Conservation (phyloP, 1,284 basidiomycete species). For the Heterobasidion occidentale region DNA sequence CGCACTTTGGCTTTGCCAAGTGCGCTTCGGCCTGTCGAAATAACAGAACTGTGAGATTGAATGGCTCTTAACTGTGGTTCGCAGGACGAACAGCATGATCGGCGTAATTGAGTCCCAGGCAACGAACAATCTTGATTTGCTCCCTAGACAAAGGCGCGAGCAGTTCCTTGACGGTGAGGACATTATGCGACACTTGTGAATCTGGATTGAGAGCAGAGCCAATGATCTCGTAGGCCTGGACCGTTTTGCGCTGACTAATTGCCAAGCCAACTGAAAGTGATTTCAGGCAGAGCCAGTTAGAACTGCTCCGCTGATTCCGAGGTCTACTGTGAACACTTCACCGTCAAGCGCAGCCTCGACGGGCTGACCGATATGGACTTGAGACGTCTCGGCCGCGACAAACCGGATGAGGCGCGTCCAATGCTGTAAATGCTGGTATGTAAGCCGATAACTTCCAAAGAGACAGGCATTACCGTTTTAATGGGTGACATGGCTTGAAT, state of each 20-base stretch:
- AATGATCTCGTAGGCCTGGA: slow-evolving; percentile 63
- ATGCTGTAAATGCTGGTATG: slow-evolving; percentile 30
- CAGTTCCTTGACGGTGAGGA: slow-evolving; percentile 63
- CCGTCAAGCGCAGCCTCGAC: slow-evolving; percentile 61
- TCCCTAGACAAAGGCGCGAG: slow-evolving; percentile 63
- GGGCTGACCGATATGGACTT: slow-evolving; percentile 74
- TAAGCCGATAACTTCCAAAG: too few species aligned
- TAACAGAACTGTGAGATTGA: neutral
- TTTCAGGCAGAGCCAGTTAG: neutral
- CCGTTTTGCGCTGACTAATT: slow-evolving; percentile 37
- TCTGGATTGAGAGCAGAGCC: slow-evolving; percentile 59
- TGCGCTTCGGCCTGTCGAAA: slow-evolving; percentile 54
- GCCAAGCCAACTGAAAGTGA: slow-evolving; percentile 56
- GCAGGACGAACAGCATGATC: slow-evolving; percentile 58
- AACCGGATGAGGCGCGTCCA: slow-evolving; percentile 84
- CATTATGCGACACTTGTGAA: slow-evolving; percentile 50
- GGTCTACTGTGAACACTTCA: slow-evolving; percentile 18
- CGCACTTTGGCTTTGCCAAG: slow-evolving; percentile 54
- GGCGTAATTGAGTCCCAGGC: slow-evolving; percentile 74
- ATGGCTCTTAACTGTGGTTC: neutral
- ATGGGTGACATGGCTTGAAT: slow-evolving; percentile 45
- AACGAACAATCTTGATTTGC: slow-evolving; percentile 63
- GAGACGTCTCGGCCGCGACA: slow-evolving; percentile 66
- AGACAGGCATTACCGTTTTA: slow-evolving; percentile 35
- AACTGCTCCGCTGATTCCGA: neutral